A percentile compares a stretch with the other conserved stretches of the same genome.
These are phyloP conservation scores for Hanseniaspora hatyaiensis DNA, from an alignment of 805 yeast genomes.

Conservation along the genomic window DNA sequence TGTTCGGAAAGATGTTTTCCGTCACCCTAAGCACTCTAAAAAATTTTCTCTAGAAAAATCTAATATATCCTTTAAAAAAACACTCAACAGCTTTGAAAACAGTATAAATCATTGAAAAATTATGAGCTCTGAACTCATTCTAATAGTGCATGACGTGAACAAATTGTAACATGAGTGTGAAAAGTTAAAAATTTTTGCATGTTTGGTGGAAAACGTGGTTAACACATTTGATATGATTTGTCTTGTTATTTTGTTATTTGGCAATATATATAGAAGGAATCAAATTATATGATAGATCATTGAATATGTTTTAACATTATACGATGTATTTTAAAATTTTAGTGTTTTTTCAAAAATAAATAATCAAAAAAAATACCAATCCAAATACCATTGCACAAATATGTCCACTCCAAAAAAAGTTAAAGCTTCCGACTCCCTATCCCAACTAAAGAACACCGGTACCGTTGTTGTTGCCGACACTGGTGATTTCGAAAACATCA, in stretches of 20 bases:
- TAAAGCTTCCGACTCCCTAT: constrained; percentile 57
- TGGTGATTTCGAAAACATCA: constrained; percentile 96
- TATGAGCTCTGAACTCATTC: too few species aligned
- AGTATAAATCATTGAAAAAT: too few species aligned
- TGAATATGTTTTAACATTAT: too few species aligned
- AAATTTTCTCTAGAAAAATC: too few species aligned
- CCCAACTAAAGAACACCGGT: constrained; percentile 86
- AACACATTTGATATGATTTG: too few species aligned
- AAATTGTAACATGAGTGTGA: too few species aligned
- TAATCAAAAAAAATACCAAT: constrained; percentile 2
- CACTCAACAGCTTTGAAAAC: too few species aligned
- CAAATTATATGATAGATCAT: too few species aligned
- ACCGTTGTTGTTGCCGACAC: constrained; percentile 97
- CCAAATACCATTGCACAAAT: background rate
- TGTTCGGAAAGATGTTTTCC: too few species aligned
- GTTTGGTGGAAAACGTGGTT: too few species aligned
- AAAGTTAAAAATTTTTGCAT: too few species aligned
- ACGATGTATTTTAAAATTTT: background rate
- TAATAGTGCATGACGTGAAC: background rate
- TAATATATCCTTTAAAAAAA: background rate
- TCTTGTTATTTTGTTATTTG: background rate
- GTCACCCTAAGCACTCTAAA: too few species aligned
- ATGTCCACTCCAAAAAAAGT: constrained; percentile 29
- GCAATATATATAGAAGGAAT: background rate
- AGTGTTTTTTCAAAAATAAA: constrained; percentile 6